These are phyloP conservation scores for Globisporangium spinosum DNA, from an alignment of 352 stramenopile species.

Conservation along the genomic window DNA sequence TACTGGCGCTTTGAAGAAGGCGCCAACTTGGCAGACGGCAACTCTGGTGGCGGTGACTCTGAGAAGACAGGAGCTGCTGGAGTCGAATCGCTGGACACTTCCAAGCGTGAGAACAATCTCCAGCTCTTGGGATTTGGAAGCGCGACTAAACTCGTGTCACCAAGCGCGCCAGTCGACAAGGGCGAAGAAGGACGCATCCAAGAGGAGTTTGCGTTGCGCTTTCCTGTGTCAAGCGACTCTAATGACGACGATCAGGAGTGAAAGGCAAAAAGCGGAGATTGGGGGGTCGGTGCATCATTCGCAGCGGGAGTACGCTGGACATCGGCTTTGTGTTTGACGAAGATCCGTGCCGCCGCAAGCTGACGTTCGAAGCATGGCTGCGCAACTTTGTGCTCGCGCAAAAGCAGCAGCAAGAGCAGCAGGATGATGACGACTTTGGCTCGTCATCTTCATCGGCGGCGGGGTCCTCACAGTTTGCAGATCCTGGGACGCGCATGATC, in stretches of 20 bases:
- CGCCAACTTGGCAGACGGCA: slow-evolving; percentile 15
- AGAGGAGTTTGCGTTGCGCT: slow-evolving; percentile 64
- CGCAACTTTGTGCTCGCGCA: slow-evolving; percentile 46
- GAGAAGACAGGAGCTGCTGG: slow-evolving; percentile 23
- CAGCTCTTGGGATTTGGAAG: slow-evolving; percentile 41
- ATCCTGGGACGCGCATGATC: slow-evolving; percentile 13
- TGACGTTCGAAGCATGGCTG: slow-evolving; percentile 77
- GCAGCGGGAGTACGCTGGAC: slow-evolving; percentile 59
- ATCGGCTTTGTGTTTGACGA: slow-evolving; percentile 71
- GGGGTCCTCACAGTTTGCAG: background rate
- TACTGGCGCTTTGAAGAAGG: slow-evolving; percentile 89
- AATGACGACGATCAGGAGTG: slow-evolving; percentile 3
- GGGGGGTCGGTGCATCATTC: slow-evolving; percentile 49
- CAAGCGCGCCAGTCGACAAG: slow-evolving; percentile 64
- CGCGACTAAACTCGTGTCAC: slow-evolving; percentile 40
- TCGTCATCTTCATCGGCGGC: background rate
- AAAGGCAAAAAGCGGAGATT: slow-evolving; percentile 5
- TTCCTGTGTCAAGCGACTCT: slow-evolving; percentile 23
- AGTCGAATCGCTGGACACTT: slow-evolving; percentile 66
- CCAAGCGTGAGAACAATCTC: slow-evolving; percentile 78
- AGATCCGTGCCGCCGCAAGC: slow-evolving; percentile 73
- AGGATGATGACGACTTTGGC: slow-evolving; percentile 23
- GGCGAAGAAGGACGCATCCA: slow-evolving; percentile 66
- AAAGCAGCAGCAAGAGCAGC: slow-evolving; percentile 28
- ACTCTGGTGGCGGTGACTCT: slow-evolving; percentile 16